Evolutionary conservation across 139 green algal genomes (phyloP), one percentile per base, ranked within the genome.

Genomic region (Coccomyxa sp.): DNA sequence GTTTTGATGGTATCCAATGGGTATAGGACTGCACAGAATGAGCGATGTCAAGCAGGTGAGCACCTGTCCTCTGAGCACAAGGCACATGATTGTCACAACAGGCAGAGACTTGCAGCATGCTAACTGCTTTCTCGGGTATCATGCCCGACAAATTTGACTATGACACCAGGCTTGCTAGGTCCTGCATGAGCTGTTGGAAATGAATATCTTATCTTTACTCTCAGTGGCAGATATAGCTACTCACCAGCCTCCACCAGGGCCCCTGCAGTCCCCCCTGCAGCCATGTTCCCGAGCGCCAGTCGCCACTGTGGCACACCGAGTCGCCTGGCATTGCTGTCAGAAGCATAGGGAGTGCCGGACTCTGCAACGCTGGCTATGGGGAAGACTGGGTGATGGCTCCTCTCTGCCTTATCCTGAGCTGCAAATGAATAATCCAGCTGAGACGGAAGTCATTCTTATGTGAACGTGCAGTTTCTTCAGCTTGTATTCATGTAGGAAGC

Each of bases 1-100:
- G 96, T 99, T 87, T 99, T 99, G 88, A 99, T 98, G 27, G 96
- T 99, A 84, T 99, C 96, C 33, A 99, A 92, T 5, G 96, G 96
- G 86, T 98, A 99, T 36, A 99, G 84, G 0, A 90, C 95, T 93
- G 88, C 58, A 78, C 33, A 36, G 18, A 64, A 18, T 64, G 5
- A 27, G 44, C 12, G 10, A 14, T 14, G 10, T 58, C 12, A 27
- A 58, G 44, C 44, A 58, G 44, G 14, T 58, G 44, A 14, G 44
- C 44, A 58, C 10, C 12, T 64, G 5, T 64, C 50, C 50, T 31
- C 18, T 64, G 50, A 64, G 50, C 18, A 22, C 1, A 64, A 34
- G 64, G 29, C 6, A 22, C 64, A 5, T 36, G 1, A 36, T 16
- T 34, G 35, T 37, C 24, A 31, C 12, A 10, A 29, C 7, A 10